These are phyloP conservation scores for Serendipita sp. DNA, from an alignment of 768 basidiomycete genomes.

Conservation along the genomic window DNA sequence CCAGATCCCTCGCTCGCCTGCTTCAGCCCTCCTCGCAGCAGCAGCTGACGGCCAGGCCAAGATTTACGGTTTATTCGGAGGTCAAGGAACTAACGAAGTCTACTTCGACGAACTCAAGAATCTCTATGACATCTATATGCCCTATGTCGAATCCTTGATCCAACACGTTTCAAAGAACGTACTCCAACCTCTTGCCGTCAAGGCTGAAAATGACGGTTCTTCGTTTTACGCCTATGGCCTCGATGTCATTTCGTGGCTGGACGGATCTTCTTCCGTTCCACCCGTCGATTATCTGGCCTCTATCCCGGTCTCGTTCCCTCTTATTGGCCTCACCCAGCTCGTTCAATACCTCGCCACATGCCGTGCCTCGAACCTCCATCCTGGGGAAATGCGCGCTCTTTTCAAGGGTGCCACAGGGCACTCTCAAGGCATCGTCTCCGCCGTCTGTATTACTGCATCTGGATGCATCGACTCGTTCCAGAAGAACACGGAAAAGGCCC, in stretches of 20 bases:
- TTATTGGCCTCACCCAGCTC: conserved; percentile 93
- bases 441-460: conserved; percentile 75
- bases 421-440: conserved; percentile 92
- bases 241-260: conserved; percentile 72
- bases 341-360: conserved; percentile 77
- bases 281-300: conserved; percentile 77
- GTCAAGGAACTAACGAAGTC: conserved; percentile 95
- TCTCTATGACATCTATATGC: conserved; percentile 80
- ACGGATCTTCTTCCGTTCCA: conserved; percentile 51
- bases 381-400: conserved; percentile 59
- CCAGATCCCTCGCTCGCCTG: conserved; percentile 39
- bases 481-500: conserved; percentile 61
- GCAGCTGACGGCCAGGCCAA: conserved; percentile 46
- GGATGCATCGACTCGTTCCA: conserved; percentile 57
- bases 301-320: conserved; percentile 82
- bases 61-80: conserved; percentile 88
- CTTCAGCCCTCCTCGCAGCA: conserved; percentile 54
- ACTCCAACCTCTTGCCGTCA: conserved; percentile 52
- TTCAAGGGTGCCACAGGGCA: conserved; percentile 88
- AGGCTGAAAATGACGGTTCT: conserved; percentile 30
- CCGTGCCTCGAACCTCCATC: conserved; percentile 56
- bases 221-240: conserved; percentile 64
- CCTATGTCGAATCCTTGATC: conserved; percentile 67
- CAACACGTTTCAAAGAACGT: conserved; percentile 42
- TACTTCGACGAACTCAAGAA: conserved; percentile 92